Conservation (phyloP, 495 filamentous ascomycete species). For the Thermochaetoides thermophila region DNA sequence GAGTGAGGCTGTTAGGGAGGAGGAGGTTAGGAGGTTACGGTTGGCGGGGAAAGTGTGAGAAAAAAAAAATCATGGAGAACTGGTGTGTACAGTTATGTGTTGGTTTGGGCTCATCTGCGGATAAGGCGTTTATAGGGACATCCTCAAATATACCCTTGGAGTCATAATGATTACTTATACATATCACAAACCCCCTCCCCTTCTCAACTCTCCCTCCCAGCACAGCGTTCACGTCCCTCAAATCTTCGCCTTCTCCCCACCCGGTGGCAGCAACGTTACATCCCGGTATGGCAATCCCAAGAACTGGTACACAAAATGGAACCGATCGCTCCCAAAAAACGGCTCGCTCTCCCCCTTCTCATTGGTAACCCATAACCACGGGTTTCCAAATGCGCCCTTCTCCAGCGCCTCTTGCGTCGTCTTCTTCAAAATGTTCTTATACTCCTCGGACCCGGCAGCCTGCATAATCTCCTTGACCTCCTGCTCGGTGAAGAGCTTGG, state of each 20-base stretch:
- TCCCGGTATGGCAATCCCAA: conserved; percentile 25
- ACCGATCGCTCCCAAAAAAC: conserved; percentile 65
- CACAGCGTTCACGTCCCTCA: conserved; percentile 1
- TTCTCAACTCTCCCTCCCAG: not conserved
- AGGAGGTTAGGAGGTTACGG: conserved; percentile 51
- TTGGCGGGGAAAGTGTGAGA: conserved; percentile 33
- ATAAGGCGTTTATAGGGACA: not conserved
- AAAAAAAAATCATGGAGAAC: not conserved
- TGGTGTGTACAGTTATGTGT: not conserved
- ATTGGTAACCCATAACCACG: conserved; percentile 63
- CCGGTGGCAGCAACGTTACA: conserved; percentile 18
- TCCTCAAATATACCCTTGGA: not conserved
- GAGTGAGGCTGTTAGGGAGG: conserved; percentile 62
- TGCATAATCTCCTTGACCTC: conserved; percentile 36
- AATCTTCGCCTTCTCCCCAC: conserved; percentile 9
- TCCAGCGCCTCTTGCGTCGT: conserved; percentile 46
- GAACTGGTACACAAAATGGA: conserved; percentile 27
- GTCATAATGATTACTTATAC: not conserved
- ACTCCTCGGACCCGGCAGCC: conserved; percentile 30
- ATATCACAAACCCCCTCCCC: not conserved
- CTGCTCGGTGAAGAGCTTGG: conserved; percentile 14
- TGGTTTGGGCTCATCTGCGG: not conserved
- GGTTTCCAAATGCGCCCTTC: conserved; percentile 55
- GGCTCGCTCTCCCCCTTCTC: conserved; percentile 41
- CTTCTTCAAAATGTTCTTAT: conserved; percentile 43